A percentile compares a stretch with the other conserved stretches of the same genome.
Conservation (phyloP, 352 stramenopile genomes). For the Aphanomyces euteiches region DNA sequence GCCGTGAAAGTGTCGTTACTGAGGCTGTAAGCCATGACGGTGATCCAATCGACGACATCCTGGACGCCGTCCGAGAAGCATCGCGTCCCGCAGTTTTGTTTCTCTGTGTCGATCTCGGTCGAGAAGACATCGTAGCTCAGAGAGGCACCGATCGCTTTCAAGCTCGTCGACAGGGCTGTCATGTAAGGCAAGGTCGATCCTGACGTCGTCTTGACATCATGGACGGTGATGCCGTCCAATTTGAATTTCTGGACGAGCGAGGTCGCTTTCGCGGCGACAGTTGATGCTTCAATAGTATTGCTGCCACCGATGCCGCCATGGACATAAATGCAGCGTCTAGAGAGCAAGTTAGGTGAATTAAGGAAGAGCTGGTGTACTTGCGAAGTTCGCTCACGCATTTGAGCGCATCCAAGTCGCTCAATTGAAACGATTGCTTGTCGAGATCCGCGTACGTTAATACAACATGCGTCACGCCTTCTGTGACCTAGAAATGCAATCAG, state of each 20-base stretch:
- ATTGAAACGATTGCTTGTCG: constrained; percentile 3
- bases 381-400: constrained; percentile 9
- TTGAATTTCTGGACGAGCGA: constrained; percentile 22
- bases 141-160: neutral
- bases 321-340: constrained; percentile 26
- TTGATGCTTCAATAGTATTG: constrained; percentile 8
- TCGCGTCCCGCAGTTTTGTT: neutral
- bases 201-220: constrained; percentile 9
- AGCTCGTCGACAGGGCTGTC: constrained; percentile 13
- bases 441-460: constrained; percentile 20
- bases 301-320: constrained; percentile 2
- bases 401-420: neutral
- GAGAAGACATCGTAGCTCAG: constrained; percentile 22
- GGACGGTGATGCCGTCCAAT: constrained; percentile 24
- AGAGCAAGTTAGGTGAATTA: neutral
- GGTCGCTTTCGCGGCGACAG: neutral
- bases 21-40: constrained; percentile 11
- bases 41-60: constrained; percentile 27
- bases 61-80: constrained; percentile 24
- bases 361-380: neutral
- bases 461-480: constrained; percentile 25
- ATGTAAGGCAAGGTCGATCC: constrained; percentile 15
- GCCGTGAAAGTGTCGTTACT: constrained; percentile 1
- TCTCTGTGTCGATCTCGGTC: constrained; percentile 1
- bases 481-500: constrained; percentile 2